Percentiles rank a stretch among this genome's conserved stretches.
phyloP scores from a whole-genome alignment of 2,329 filamentous ascomycete genomes.

The Arachnopeziza araneosa region DNA sequence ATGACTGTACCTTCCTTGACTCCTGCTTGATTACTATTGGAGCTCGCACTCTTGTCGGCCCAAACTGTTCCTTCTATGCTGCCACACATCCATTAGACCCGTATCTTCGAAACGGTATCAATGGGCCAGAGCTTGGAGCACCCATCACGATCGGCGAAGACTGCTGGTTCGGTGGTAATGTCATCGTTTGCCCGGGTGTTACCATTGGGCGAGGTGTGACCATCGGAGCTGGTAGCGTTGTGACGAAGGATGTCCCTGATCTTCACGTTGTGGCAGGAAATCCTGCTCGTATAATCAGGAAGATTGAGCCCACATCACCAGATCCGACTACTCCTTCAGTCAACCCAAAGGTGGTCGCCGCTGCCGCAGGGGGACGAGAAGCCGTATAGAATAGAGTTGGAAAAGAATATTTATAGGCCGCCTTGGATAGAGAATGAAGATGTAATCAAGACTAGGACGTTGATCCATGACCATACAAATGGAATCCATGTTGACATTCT shows the following conservation, averaged over 20 bases:
- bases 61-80: slow-evolving; percentile 70
- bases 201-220: slow-evolving; percentile 70
- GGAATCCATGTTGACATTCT: slow-evolving; percentile 72
- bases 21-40: slow-evolving; percentile 71
- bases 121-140: slow-evolving; percentile 69
- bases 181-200: slow-evolving; percentile 67
- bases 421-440: slow-evolving; percentile 69
- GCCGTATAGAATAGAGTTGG: neutral
- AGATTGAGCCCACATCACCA: slow-evolving; percentile 31
- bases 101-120: slow-evolving; percentile 63
- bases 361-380: slow-evolving; percentile 3
- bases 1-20: slow-evolving; percentile 70
- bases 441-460: slow-evolving; percentile 60
- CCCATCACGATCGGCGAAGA: slow-evolving; percentile 74
- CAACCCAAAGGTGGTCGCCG: slow-evolving; percentile 2
- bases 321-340: slow-evolving; percentile 18
- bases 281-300: slow-evolving; percentile 53
- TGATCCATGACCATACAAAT: slow-evolving; percentile 63
- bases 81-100: slow-evolving; percentile 76
- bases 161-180: slow-evolving; percentile 72
- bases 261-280: slow-evolving; percentile 62
- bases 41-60: slow-evolving; percentile 69
- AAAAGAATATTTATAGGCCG: slow-evolving; percentile 44
- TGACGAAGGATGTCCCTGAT: slow-evolving; percentile 68
- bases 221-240: slow-evolving; percentile 76